phyloP scores from a whole-genome alignment of 495 filamentous ascomycete species.

The Daldinia grandis region DNA sequence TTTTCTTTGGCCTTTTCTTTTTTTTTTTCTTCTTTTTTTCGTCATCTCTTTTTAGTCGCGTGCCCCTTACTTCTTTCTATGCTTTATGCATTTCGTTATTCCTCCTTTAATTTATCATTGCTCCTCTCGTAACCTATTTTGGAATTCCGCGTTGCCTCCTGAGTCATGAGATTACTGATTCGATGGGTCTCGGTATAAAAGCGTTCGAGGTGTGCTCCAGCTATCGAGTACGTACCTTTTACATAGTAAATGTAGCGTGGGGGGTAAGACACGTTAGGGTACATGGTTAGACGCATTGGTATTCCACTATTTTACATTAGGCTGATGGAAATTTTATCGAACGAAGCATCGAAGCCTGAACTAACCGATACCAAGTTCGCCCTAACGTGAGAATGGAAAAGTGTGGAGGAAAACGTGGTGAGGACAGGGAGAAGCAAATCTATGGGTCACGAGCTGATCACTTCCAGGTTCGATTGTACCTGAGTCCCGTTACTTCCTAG shows the following conservation, averaged over 20 bases:
- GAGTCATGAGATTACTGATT: slow-evolving; percentile 1
- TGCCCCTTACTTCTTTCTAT: neutral
- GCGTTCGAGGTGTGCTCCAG: slow-evolving; percentile 7
- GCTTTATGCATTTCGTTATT: neutral
- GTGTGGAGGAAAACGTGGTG: slow-evolving; percentile 41
- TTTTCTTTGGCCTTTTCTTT: neutral
- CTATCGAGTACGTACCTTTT: neutral
- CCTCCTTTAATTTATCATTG: neutral
- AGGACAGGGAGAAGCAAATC: slow-evolving; percentile 20
- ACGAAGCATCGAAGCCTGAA: slow-evolving; percentile 41
- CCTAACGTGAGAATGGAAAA: slow-evolving; percentile 32
- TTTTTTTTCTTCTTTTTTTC: neutral
- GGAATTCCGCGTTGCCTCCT: neutral
- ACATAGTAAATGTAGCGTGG: slow-evolving; percentile 1
- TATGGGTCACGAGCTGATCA: slow-evolving; percentile 39
- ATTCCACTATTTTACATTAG: slow-evolving; percentile 37
- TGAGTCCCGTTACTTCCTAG: slow-evolving; percentile 7
- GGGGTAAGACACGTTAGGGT: slow-evolving; percentile 3
- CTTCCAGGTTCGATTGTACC: slow-evolving; percentile 21
- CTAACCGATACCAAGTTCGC: slow-evolving; percentile 30
- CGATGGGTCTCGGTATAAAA: slow-evolving; percentile 21
- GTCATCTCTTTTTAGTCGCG: neutral
- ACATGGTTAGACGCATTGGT: neutral
- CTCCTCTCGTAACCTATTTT: neutral
- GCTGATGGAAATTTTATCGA: slow-evolving; percentile 40